phyloP scores from a whole-genome alignment of 805 yeast species.

The Hanseniaspora vineae region DNA sequence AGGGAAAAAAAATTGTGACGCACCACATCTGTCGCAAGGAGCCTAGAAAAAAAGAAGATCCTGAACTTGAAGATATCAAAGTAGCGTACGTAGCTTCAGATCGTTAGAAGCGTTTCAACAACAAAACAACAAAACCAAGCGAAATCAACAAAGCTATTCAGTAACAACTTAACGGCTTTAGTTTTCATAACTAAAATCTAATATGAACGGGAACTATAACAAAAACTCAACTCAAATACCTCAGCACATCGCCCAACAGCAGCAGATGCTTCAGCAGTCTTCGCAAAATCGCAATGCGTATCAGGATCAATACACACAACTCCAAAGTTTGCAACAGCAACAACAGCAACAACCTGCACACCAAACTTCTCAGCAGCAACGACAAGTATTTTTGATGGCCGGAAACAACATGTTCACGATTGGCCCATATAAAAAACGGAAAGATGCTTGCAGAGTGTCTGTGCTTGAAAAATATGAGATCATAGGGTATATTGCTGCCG shows the following conservation, averaged over 20 bases:
- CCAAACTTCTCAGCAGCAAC: conserved; percentile 11
- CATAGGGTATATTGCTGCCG: conserved; percentile 94
- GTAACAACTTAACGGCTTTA: too few relatives aligned
- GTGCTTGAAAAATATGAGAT: conserved; percentile 81
- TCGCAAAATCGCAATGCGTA: neutral
- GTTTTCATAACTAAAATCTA: conserved; percentile 28
- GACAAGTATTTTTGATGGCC: conserved; percentile 39
- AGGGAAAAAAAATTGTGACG: too few relatives aligned
- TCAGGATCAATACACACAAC: neutral
- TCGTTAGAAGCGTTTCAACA: too few relatives aligned
- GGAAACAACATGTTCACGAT: conserved; percentile 40
- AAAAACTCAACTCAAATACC: conserved; percentile 10
- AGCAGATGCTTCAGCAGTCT: conserved; percentile 1
- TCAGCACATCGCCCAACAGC: conserved; percentile 6
- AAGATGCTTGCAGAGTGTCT: conserved; percentile 52
- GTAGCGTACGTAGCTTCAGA: too few relatives aligned
- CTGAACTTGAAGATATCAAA: too few relatives aligned
- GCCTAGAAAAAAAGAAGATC: too few relatives aligned
- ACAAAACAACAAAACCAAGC: too few relatives aligned
- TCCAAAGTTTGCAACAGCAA: neutral
- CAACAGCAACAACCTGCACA: neutral
- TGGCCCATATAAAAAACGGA: conserved; percentile 46
- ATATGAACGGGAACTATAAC: conserved; percentile 12
- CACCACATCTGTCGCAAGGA: too few relatives aligned
- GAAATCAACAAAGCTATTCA: too few relatives aligned